phyloP scores from a whole-genome alignment of 1,284 basidiomycete genomes.

The Marasmius tenuissimus region DNA sequence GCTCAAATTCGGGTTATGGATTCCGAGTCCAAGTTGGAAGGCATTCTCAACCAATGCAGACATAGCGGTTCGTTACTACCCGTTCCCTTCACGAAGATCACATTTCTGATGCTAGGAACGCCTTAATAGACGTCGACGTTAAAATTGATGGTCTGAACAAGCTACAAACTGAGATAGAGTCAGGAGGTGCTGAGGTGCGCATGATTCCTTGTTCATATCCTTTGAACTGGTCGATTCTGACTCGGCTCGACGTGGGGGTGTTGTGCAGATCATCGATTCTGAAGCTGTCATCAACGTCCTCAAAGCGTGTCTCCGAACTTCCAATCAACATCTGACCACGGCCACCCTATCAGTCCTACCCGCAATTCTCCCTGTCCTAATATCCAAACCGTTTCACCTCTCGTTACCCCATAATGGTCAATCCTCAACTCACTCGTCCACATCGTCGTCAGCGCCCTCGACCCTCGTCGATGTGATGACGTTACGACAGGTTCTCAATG shows the following conservation, averaged over 20 bases:
- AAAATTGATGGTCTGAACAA: conserved; percentile 78
- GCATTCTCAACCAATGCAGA: conserved; percentile 67
- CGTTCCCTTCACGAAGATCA: conserved; percentile 10
- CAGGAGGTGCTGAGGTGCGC: conserved; percentile 58
- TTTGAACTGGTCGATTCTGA: conserved; percentile 3
- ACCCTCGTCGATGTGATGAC: conserved; percentile 50
- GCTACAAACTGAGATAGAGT: conserved; percentile 71
- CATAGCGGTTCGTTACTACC: conserved; percentile 53
- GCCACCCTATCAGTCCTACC: conserved; percentile 68
- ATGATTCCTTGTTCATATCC: background rate
- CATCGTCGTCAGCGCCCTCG: conserved; percentile 40
- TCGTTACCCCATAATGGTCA: conserved; percentile 32
- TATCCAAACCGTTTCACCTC: conserved; percentile 37
- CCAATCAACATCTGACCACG: conserved; percentile 81
- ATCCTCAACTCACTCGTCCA: conserved; percentile 52
- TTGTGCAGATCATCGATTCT: conserved; percentile 60
- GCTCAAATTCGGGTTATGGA: conserved; percentile 37
- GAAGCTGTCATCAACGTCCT: conserved; percentile 68
- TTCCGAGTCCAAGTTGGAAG: conserved; percentile 54
- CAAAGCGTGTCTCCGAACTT: conserved; percentile 73
- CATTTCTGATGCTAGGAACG: conserved; percentile 1
- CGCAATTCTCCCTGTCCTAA: conserved; percentile 60
- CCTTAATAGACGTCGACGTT: conserved; percentile 64
- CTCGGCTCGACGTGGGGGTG: conserved; percentile 10
- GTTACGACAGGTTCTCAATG: conserved; percentile 64